A percentile compares a stretch with the other conserved stretches of the same genome.
phyloP scores from a whole-genome alignment of 2,329 filamentous ascomycete genomes.

The Drechslerella dactyloides region DNA sequence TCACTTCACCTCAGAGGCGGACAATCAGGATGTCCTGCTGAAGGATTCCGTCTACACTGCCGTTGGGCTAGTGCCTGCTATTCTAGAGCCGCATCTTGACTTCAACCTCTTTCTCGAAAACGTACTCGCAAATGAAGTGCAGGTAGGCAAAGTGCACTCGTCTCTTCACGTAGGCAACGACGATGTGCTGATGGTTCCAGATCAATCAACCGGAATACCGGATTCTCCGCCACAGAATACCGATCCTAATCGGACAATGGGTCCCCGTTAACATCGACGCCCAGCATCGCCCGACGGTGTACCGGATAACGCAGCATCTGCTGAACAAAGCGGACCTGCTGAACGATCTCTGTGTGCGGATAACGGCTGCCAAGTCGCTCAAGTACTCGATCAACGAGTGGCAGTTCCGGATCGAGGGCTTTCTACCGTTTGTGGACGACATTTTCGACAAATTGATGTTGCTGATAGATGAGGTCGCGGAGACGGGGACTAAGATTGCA shows the following conservation, averaged over 20 bases:
- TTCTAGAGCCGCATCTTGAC: conserved; percentile 76
- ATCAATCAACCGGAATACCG: conserved; percentile 72
- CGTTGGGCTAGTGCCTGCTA: conserved; percentile 81
- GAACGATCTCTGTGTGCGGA: conserved; percentile 89
- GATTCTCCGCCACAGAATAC: conserved; percentile 82
- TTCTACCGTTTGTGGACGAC: conserved; percentile 77
- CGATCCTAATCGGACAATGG: conserved; percentile 90
- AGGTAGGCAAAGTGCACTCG: conserved; percentile 61
- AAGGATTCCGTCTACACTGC: conserved; percentile 96
- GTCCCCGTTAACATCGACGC: conserved; percentile 76
- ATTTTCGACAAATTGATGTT: conserved; percentile 75
- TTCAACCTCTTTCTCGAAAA: conserved; percentile 80
- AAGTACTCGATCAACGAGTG: conserved; percentile 82
- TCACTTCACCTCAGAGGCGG: conserved; percentile 56
- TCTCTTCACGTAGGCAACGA: no score
- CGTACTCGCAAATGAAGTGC: conserved; percentile 78
- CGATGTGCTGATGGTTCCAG: conserved; percentile 2
- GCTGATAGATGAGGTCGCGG: conserved; percentile 78
- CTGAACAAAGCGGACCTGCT: conserved; percentile 75
- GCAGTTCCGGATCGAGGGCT: conserved; percentile 75
- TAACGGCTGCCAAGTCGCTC: conserved; percentile 87
- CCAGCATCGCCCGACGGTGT: conserved; percentile 74
- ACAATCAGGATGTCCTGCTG: conserved; percentile 74
- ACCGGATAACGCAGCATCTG: conserved; percentile 87
- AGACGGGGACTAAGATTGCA: conserved; percentile 87